These are phyloP conservation scores for Kuraishia hungarica DNA, from an alignment of 805 yeast genomes.

Conservation along the genomic window DNA sequence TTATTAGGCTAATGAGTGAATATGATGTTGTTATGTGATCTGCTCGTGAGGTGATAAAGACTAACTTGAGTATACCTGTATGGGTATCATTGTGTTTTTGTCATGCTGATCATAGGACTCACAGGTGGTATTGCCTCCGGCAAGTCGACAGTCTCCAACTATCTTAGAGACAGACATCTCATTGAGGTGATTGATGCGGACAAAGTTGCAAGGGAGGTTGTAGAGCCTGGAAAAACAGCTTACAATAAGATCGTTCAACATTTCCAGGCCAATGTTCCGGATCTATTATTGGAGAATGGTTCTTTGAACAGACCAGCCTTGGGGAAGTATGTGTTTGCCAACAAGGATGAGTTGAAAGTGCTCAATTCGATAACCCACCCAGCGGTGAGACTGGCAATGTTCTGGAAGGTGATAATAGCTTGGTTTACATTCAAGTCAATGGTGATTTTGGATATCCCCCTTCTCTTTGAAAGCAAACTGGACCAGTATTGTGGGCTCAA, in stretches of 20 bases:
- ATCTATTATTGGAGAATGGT: constrained; percentile 36
- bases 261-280: constrained; percentile 48
- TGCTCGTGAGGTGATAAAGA: no score
- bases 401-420: constrained; percentile 41
- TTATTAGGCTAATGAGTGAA: no score
- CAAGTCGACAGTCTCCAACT: constrained; percentile 76
- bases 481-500: constrained; percentile 64
- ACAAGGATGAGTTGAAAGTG: constrained; percentile 44
- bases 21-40: no score
- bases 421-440: constrained; percentile 52
- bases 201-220: constrained; percentile 76
- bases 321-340: constrained; percentile 72
- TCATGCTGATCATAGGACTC: constrained; percentile 86
- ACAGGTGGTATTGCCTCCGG: constrained; percentile 99
- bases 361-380: constrained; percentile 84
- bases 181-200: constrained; percentile 83
- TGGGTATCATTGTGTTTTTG: no score
- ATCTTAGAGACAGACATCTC: constrained; percentile 40
- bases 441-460: constrained; percentile 83
- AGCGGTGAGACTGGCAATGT: constrained; percentile 64
- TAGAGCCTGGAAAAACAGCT: constrained; percentile 70
- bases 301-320: constrained; percentile 62
- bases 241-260: constrained; percentile 55
- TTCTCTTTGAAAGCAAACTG: constrained; percentile 74
- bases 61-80: no score